These are phyloP conservation scores for Rubroboletus pulcherrimus DNA, from an alignment of 768 basidiomycete genomes.

Conservation along the genomic window DNA sequence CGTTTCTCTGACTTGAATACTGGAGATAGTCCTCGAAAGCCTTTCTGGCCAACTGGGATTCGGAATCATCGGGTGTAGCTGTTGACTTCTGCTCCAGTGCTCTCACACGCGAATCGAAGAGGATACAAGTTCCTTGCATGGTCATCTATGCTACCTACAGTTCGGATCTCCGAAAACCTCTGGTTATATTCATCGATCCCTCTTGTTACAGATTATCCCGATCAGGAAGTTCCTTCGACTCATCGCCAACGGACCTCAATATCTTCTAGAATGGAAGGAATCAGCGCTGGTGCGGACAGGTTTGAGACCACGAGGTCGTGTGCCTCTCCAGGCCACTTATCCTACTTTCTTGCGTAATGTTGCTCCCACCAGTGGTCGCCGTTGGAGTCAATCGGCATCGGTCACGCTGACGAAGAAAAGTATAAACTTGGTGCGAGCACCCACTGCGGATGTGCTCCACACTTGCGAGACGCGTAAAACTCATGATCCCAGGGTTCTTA, in stretches of 20 bases:
- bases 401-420: slow-evolving; percentile 1
- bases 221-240: slow-evolving; percentile 9
- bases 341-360: slow-evolving; percentile 12
- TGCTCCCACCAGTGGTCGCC: slow-evolving; percentile 15
- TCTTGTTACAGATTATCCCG: background rate
- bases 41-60: background rate
- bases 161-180: slow-evolving; percentile 3
- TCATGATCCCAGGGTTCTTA: slow-evolving; percentile 17
- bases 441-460: slow-evolving; percentile 8
- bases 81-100: background rate
- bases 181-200: background rate
- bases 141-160: background rate
- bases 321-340: slow-evolving; percentile 9
- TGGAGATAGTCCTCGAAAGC: background rate
- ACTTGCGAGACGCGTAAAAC: slow-evolving; percentile 12
- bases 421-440: slow-evolving; percentile 8
- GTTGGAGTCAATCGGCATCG: slow-evolving; percentile 1
- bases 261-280: slow-evolving; percentile 22
- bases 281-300: slow-evolving; percentile 1
- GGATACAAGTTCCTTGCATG: background rate
- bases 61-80: background rate
- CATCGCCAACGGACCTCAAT: slow-evolving; percentile 11
- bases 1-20: background rate
- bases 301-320: slow-evolving; percentile 20
- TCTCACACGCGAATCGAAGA: background rate